A percentile compares a stretch with the other conserved stretches of the same genome.
Conservation (phyloP, 2,329 filamentous ascomycete genomes). For the Biscogniauxia sp. region DNA sequence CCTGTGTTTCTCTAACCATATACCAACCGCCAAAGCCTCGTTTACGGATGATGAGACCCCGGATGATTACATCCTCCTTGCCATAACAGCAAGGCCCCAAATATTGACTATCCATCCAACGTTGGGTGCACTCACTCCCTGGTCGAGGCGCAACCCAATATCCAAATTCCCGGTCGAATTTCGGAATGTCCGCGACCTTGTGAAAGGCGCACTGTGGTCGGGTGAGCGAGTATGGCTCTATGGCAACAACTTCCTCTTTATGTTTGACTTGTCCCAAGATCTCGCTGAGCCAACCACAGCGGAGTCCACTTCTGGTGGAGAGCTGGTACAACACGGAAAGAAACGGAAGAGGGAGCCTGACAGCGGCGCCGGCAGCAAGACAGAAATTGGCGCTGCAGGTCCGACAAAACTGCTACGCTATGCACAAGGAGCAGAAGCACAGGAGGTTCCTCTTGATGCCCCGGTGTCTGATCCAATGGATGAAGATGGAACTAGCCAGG, state of each 20-base stretch:
- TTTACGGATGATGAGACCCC: slow-evolving; percentile 24
- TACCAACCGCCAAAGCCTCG: slow-evolving; percentile 34
- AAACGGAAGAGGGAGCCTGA: slow-evolving; percentile 56
- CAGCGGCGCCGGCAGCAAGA: slow-evolving; percentile 53
- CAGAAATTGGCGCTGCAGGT: slow-evolving; percentile 40
- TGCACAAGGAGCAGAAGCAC: slow-evolving; percentile 13
- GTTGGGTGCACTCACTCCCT: slow-evolving; percentile 74
- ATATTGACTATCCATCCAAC: slow-evolving; percentile 77
- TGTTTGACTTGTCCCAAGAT: slow-evolving; percentile 81
- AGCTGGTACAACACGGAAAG: slow-evolving; percentile 33
- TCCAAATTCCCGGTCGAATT: slow-evolving; percentile 72
- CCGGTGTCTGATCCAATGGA: slow-evolving; percentile 28
- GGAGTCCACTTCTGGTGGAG: slow-evolving; percentile 26
- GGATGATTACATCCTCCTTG: slow-evolving; percentile 52
- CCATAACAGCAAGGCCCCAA: slow-evolving; percentile 56
- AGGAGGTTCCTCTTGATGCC: slow-evolving; percentile 29
- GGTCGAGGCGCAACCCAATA: slow-evolving; percentile 82
- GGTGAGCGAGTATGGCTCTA: slow-evolving; percentile 80
- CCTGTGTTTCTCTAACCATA: slow-evolving; percentile 62
- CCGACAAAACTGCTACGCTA: slow-evolving; percentile 30
- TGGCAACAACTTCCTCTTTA: slow-evolving; percentile 81
- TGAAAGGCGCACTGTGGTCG: slow-evolving; percentile 85
- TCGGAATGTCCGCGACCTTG: slow-evolving; percentile 70
- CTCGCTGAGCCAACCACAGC: slow-evolving; percentile 44
- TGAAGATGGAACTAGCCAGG: slow-evolving; percentile 29